Evolutionary conservation across 169 alveolate genomes (phyloP), one percentile per base, ranked within the genome.

Genomic region (Plasmodium knowlesi): DNA sequence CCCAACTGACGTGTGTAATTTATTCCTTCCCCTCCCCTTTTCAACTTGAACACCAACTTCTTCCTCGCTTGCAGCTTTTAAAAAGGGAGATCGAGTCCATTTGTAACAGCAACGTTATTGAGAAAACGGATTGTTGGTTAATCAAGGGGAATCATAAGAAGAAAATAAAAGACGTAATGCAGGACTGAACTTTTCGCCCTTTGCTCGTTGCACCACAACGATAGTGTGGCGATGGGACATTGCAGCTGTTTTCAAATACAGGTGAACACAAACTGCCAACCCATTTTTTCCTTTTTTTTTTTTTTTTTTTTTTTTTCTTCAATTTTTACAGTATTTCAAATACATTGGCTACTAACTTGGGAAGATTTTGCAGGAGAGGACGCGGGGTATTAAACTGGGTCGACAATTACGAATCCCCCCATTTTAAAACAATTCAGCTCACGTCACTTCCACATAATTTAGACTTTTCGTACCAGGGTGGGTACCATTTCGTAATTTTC

Each of bases 131-230:
- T n/a, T 84, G 94, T 28, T 92, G 95, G 90, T 50, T 96, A 14
- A 95, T 96, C 28, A 95, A 84, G 76, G 97, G 97, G 53, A 96
- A 96, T 93, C 94, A 84, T 82, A 96, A 96, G 74, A 92, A 95
- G 85, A 84, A 83, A 46, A 92, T 96, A 57, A 95, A 93, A 82
- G 92, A 88, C 78, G 97, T 95, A 93, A 73, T 30, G 71, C 57
- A 83, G 22, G 22, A 67, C 5, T 8, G 30, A 67, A 76, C 43
- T 32, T 53, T 73, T 25, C n/a, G 25, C 82, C n/a, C 41, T 86
- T 30, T 61, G 76, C 93, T 82, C 96, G 83, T 16, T 94, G 84
- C 57, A 72, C 92, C 78, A 93, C 91, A 14, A 96, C 94, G 19
- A 94, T 83, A 50, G 92, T 70, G 83, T 81, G 28, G 41, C 28